A percentile compares a stretch with the other conserved stretches of the same genome.
Conservation (phyloP, 768 basidiomycete species). For the Chalciporus pseudorubinellus region DNA sequence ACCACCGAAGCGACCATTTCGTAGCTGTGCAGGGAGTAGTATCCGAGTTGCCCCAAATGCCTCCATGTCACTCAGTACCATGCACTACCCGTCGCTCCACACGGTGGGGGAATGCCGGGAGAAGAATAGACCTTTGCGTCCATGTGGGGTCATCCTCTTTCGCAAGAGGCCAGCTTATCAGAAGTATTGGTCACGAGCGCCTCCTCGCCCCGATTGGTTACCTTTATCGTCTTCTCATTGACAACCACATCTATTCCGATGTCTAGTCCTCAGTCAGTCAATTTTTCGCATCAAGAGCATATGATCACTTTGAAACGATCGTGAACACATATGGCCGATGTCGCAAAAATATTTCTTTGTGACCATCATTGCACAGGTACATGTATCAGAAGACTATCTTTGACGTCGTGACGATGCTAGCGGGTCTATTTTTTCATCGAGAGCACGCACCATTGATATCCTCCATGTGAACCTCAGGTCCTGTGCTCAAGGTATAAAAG, state of each 20-base stretch:
- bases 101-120: background rate
- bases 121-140: background rate
- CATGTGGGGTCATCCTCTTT: constrained; percentile 5
- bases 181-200: background rate
- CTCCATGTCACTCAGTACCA: background rate
- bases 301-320: background rate
- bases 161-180: background rate
- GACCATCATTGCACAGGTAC: background rate
- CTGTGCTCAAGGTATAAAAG: constrained; percentile 13
- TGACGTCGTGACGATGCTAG: background rate
- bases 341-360: background rate
- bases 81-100: background rate
- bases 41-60: background rate
- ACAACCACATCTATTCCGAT: background rate
- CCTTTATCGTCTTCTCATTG: constrained; percentile 1
- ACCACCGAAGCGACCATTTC: background rate
- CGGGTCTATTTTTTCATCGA: background rate
- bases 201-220: constrained; percentile 2
- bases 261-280: too few species aligned
- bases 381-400: background rate
- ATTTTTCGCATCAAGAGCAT: background rate
- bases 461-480: constrained; percentile 1
- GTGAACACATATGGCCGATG: background rate
- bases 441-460: background rate
- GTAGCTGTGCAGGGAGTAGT: background rate